Evolutionary conservation across 1,139 yeast genomes (phyloP).

Genomic region (Saccharomyces hybrid): DNA sequence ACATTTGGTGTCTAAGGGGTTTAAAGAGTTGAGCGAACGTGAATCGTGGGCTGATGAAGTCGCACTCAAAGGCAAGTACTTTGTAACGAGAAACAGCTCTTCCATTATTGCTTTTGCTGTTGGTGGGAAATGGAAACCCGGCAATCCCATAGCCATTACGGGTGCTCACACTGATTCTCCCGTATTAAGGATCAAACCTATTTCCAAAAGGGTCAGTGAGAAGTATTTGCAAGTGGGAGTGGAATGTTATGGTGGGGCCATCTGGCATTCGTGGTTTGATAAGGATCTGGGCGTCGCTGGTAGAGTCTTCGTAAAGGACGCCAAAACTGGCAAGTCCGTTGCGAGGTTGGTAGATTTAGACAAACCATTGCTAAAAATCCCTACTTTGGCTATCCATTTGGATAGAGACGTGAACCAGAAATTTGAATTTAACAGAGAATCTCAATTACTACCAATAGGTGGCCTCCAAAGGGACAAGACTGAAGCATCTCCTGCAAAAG

Average conservation of each 20-base stretch:
- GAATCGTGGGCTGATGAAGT: constrained; percentile 62
- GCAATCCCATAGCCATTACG: constrained; percentile 77
- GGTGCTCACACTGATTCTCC: constrained; percentile 98
- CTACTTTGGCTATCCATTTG: constrained; percentile 90
- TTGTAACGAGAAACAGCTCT: constrained; percentile 78
- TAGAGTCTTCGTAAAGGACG: constrained; percentile 61
- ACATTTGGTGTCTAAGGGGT: constrained; percentile 53
- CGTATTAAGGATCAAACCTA: constrained; percentile 84
- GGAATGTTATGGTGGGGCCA: constrained; percentile 92
- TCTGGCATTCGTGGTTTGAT: constrained; percentile 86
- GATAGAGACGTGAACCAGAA: constrained; percentile 69
- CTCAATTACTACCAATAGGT: constrained; percentile 79
- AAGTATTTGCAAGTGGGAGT: constrained; percentile 90
- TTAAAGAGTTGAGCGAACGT: constrained; percentile 65
- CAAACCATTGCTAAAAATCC: constrained; percentile 82
- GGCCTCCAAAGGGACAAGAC: constrained; percentile 50
- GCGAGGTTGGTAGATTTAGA: constrained; percentile 72
- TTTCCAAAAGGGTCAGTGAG: constrained; percentile 60
- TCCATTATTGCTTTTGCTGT: constrained; percentile 82
- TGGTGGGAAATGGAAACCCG: constrained; percentile 68
- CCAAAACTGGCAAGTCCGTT: constrained; percentile 42
- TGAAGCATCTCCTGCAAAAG: constrained; percentile 18
- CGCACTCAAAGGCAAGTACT: constrained; percentile 56
- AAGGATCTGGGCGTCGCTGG: constrained; percentile 91
- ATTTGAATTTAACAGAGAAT: constrained; percentile 85